Base-by-base conservation (phyloP, 225 moss, liverwort and hornwort species). In the Physcomitrium patens region DNA sequence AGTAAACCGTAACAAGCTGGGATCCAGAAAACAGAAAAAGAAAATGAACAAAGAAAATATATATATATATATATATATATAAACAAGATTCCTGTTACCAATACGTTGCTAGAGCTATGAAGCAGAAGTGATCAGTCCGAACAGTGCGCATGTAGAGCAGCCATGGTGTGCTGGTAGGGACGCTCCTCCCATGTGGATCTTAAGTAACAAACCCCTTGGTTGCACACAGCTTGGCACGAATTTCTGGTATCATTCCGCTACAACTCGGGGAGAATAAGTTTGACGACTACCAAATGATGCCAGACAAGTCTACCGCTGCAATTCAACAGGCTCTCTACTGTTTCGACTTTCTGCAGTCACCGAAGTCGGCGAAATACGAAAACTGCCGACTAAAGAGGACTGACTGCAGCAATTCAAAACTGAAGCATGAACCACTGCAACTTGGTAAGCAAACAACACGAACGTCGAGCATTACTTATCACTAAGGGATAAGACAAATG, bases 261-360 rank as follows among this genome's bases (percentile, higher is more conserved):
- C 43, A 10, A 18, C 12, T 59, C 11, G 14, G 48, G 31, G 13
- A 19, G 62, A 63, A 31, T 14, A 49, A 14, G 23, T 57, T 26
- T 70, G 19, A 37, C 44, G 22, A 12, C 44, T 22, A 19, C 6
- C 16, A 12, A 11, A 16, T 9, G 19, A 60, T 12, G 23, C 31
- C 13, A 17, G 22, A 62, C 26, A 58, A 59, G 9, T 15, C 15
- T 3, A 20, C 8, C 55, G 43, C 5, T 10, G 20, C 12, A 9
- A 54, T 68, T 54, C 14, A n/a, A 42, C 54, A 19, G 3, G 7
- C 18, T 14, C 41, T 22, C 49, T 23, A 51, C 77, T 4, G 28
- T 12, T 17, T 28, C 74, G n/a, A 76, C 68, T 68, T 76, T 22
- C 64, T 83, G 79, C 79, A 79, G 53, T 68, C 52, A 31, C 23